Evolutionary conservation across 129 eudicot genomes (phyloP), one percentile per base, ranked within the genome.

Genomic region (Artemisia tridentata): DNA sequence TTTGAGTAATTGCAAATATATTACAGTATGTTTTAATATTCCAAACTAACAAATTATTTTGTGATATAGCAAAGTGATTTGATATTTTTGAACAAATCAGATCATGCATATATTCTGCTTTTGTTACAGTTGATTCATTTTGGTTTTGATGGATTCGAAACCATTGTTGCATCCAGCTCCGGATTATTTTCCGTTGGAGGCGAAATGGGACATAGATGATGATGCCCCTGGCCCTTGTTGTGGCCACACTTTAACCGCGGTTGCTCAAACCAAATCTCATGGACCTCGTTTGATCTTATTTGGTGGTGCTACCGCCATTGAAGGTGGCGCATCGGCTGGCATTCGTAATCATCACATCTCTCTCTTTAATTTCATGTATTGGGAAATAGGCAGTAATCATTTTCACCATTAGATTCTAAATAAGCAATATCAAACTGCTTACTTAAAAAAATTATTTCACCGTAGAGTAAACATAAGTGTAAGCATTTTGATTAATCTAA

Each of bases 201-300:
- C 81, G 59, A 54, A 27, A 54, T 93, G 96, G 96, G 97, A 84
- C 64, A 76, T 82, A 38, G 93, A 87, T 5, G 93, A 90, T 0
- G 97, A 93, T 55, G 82, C 85, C 15, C 97, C 99, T 10, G 99
- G 97, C 46, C 91, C 93, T 16, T 96, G 96, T 14, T 93, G 99
- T 34, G 88, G 82, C 49, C 99, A 93, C 75, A 87, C 99, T 48
- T 96, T 90, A 55, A 93, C 99, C 0, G 92, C 96, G 62, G 88
- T 93, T 34, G 85, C 96, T 27, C 81, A 88, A n/a, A 89, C 98
- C 63, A 93, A 82, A 59, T 73, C 88, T 72, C 90, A 85, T 7
- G 98, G 97, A 17, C 95, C 97, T 55, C 80, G 98, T 18, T 91
- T 93, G 18, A 85, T 93, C 15, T 79, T 93, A 16, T 93, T 93